Base-by-base conservation (phyloP, 306 rosid species). In the Acacia confusa region DNA sequence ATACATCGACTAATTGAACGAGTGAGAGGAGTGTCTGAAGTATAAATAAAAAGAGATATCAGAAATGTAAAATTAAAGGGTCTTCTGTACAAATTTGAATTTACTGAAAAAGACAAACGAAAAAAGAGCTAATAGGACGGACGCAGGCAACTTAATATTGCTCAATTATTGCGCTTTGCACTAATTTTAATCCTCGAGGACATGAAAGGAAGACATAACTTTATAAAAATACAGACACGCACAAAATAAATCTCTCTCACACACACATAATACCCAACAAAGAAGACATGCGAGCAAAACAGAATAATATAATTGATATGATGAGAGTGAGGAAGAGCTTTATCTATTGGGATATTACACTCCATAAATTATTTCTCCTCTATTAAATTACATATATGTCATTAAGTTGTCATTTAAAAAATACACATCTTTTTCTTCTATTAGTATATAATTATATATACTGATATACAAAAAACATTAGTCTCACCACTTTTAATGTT, bases 161-260 rank as follows among this genome's bases (percentile, higher is more conserved):
- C 70, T 72, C 60, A 58, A 58, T 85, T 44, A 85, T 78, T 85
- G 78, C 68, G 73, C 45, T 53, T 67, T 1, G 52, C 52, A 14
- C 52, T 45, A 45, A 45, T 2, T 0, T 45, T 9, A 13, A 13
- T 47, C 17, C 52, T 13, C 3, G 19, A 47, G 16, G 52, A 47
- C 52, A 14, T 47, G 52, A 14, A 47, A 47, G 52, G 4, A 47
- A 11, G 52, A 47, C 19, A 47, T 12, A 47, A 47, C 19, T 43
- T 43, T 41, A 1, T 43, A 11, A 11, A 41, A 41, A 41, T 2
- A 41, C 44, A 41, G 2, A 9, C 11, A 41, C 11, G 4, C 2
- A 48, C 15, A 48, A 2, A 16, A 48, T 48, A 38, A 19, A 74
- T 38, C 63, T 55, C 63, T 0, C 27, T 55, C 28, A 52, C 22